These are phyloP conservation scores for Septoria linicola DNA, from an alignment of 2,329 filamentous ascomycete species.

Conservation along the genomic window DNA sequence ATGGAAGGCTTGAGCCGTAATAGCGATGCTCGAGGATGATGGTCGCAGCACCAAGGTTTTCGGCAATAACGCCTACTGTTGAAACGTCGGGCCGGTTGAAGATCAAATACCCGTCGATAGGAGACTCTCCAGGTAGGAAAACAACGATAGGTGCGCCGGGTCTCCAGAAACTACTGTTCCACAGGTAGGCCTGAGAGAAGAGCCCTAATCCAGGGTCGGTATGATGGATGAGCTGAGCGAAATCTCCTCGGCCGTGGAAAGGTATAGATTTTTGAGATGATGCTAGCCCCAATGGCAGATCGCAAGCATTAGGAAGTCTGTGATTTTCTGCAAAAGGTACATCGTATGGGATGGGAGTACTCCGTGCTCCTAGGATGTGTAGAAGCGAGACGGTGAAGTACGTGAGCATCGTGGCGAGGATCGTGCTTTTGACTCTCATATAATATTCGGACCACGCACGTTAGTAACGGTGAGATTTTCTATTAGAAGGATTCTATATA, in stretches of 20 bases:
- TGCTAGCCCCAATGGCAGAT: not conserved
- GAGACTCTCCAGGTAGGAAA: not conserved
- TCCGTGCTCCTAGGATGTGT: not conserved
- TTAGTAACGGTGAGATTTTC: too few relatives aligned
- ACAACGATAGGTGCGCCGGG: not conserved
- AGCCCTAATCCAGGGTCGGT: not conserved
- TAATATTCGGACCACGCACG: too few relatives aligned
- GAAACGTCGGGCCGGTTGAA: constrained; percentile 3
- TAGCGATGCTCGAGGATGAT: constrained; percentile 59
- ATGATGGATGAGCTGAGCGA: not conserved
- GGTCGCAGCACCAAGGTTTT: constrained; percentile 54
- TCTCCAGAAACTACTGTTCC: constrained; percentile 1
- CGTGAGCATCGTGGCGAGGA: too few relatives aligned
- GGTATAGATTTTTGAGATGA: not conserved
- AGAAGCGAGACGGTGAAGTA: too few relatives aligned
- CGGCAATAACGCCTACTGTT: constrained; percentile 47
- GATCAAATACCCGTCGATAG: not conserved
- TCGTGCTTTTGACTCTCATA: too few relatives aligned
- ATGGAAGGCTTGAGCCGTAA: constrained; percentile 58
- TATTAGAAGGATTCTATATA: too few relatives aligned
- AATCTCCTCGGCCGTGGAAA: not conserved
- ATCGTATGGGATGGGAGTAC: not conserved
- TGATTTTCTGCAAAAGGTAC: not conserved
- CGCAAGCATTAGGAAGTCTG: not conserved
- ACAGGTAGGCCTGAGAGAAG: not conserved